These are phyloP conservation scores for Beauveria sp. DNA, from an alignment of 2,329 filamentous ascomycete species.

Conservation along the genomic window DNA sequence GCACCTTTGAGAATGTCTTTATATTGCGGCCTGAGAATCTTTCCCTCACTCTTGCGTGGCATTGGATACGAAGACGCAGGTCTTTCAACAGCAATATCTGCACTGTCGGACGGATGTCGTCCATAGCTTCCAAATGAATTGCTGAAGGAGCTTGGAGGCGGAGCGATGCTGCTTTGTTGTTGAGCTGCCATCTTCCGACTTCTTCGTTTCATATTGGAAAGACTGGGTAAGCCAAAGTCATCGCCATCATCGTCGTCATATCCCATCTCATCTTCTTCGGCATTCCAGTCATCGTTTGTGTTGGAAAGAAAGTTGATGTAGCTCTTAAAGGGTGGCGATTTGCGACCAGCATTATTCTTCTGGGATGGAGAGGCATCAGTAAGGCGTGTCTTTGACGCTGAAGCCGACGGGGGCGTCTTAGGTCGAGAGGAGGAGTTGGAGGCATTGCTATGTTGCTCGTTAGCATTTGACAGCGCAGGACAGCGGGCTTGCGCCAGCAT, in stretches of 20 bases:
- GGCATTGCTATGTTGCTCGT: conserved; percentile 41
- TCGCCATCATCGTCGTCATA: conserved; percentile 87
- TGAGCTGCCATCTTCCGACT: conserved; percentile 44
- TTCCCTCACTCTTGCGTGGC: conserved; percentile 83
- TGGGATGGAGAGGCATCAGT: conserved; percentile 50
- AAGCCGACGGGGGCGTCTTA: conserved; percentile 64
- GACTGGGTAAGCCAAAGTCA: conserved; percentile 88
- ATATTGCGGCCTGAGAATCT: conserved; percentile 93
- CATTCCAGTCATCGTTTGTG: conserved; percentile 75
- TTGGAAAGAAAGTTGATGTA: conserved; percentile 78
- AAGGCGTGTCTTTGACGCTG: conserved; percentile 40
- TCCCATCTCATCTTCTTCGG: conserved; percentile 68
- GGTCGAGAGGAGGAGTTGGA: conserved; percentile 57
- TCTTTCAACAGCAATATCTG: conserved; percentile 88
- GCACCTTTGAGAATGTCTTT: conserved; percentile 81
- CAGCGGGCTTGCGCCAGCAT: neutral
- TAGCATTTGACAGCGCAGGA: conserved; percentile 9
- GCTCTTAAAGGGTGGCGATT: conserved; percentile 60
- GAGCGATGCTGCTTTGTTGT: conserved; percentile 24
- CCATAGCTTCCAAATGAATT: conserved; percentile 30
- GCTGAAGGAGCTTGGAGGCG: conserved; percentile 29
- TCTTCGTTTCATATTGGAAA: conserved; percentile 83
- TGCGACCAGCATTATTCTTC: conserved; percentile 41
- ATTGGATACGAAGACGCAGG: conserved; percentile 77
- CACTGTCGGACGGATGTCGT: conserved; percentile 70